Evolutionary conservation across 1,139 yeast genomes (phyloP).

Genomic region (Candida neerlandica): DNA sequence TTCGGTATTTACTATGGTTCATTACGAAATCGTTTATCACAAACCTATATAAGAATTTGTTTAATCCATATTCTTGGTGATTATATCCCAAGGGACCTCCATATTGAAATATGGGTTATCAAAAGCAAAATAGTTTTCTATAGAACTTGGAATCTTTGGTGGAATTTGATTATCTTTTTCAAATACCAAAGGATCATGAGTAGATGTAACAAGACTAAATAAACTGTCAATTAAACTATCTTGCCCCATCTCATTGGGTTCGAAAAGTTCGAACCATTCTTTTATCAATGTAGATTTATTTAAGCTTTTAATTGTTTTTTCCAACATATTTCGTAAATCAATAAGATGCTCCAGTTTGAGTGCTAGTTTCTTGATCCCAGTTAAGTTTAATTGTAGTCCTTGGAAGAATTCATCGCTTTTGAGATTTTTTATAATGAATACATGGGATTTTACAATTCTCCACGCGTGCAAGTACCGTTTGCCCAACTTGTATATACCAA

Average conservation of each 20-base stretch:
- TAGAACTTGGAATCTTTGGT: slow-evolving; percentile 4
- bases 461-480: slow-evolving; percentile 45
- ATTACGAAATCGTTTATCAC: slow-evolving; percentile 22
- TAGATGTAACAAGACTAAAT: slow-evolving; percentile 9
- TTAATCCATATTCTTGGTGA: slow-evolving; percentile 9
- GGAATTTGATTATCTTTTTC: slow-evolving; percentile 13
- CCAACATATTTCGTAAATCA: slow-evolving; percentile 6
- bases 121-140: slow-evolving; percentile 16
- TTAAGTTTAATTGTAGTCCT: neutral
- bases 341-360: slow-evolving; percentile 11
- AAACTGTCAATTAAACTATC: slow-evolving; percentile 7
- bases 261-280: slow-evolving; percentile 12
- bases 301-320: slow-evolving; percentile 6
- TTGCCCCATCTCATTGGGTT: slow-evolving; percentile 5
- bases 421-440: slow-evolving; percentile 27
- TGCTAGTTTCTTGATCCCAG: slow-evolving; percentile 18
- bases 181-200: slow-evolving; percentile 15
- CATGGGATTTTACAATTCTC: slow-evolving; percentile 40
- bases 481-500: slow-evolving; percentile 28
- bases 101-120: slow-evolving; percentile 18
- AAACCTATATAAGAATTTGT: slow-evolving; percentile 8
- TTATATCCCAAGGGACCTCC: slow-evolving; percentile 10
- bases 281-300: slow-evolving; percentile 8
- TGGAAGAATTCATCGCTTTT: slow-evolving; percentile 24
- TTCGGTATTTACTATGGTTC: slow-evolving; percentile 16